Percentiles rank a stretch among this genome's conserved stretches.
Evolutionary conservation across 306 rosid species (phyloP).

Genomic region (Arachis stenosperma): DNA sequence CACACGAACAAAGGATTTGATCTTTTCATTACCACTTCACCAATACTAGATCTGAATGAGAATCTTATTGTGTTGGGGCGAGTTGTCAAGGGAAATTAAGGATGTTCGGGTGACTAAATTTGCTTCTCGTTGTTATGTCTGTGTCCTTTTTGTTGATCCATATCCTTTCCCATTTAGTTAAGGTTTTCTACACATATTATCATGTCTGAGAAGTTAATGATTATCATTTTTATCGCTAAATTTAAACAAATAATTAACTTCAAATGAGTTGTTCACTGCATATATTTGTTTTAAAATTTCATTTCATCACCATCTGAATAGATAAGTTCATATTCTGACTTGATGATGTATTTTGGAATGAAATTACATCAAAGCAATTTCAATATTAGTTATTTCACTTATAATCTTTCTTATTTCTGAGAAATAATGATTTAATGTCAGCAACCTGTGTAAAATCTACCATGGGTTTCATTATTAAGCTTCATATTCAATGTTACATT

Average conservation of each 20-base stretch:
- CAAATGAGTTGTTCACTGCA: constrained; percentile 9
- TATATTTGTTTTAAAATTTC: background rate
- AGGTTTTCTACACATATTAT: constrained; percentile 12
- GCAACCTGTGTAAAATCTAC: too few relatives aligned
- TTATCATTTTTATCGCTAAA: too few relatives aligned
- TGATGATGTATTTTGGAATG: background rate
- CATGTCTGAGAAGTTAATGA: too few relatives aligned
- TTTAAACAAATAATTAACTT: too few relatives aligned
- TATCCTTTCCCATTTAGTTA: background rate
- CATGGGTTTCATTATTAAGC: background rate
- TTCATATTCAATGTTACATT: constrained; percentile 31
- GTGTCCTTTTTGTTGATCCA: constrained; percentile 1
- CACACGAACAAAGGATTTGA: constrained; percentile 70
- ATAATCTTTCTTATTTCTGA: too few relatives aligned
- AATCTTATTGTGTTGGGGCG: constrained; percentile 85
- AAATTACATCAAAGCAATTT: constrained; percentile 1
- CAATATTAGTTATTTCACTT: background rate
- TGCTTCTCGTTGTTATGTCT: constrained; percentile 22
- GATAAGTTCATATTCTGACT: background rate
- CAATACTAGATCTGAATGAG: constrained; percentile 89
- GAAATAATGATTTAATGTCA: too few relatives aligned
- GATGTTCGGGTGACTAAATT: constrained; percentile 81
- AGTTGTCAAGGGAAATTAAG: constrained; percentile 80
- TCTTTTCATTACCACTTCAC: constrained; percentile 95
- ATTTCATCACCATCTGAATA: background rate